phyloP scores from a whole-genome alignment of 192 early-diverging fungal species.

The Spizellomyces punctatus region DNA sequence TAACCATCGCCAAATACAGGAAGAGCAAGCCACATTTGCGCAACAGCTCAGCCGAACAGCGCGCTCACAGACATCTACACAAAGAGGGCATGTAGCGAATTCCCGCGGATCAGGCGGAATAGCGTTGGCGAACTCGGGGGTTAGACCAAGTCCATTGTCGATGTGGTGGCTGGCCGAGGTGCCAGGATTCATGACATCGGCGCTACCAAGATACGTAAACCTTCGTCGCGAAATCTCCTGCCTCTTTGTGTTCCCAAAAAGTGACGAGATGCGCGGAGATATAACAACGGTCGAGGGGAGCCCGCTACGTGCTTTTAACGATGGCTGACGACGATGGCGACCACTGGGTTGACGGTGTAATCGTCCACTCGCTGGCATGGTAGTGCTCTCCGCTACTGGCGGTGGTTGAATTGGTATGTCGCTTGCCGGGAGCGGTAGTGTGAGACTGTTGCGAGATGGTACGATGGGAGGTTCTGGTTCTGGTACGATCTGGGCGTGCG shows the following conservation, averaged over 20 bases:
- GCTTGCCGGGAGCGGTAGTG: too few species aligned
- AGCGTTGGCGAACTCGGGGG: neutral
- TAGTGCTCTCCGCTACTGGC: too few species aligned
- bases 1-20: slow-evolving; percentile 34
- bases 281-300: slow-evolving; percentile 10
- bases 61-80: slow-evolving; percentile 30
- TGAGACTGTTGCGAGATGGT: too few species aligned
- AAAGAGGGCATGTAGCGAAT: slow-evolving; percentile 29
- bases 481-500: too few species aligned
- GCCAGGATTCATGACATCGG: slow-evolving; percentile 8
- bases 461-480: too few species aligned
- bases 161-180: neutral
- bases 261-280: slow-evolving; percentile 27
- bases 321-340: too few species aligned
- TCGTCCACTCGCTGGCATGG: too few species aligned
- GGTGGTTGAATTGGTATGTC: too few species aligned
- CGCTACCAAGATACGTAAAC: slow-evolving; percentile 29
- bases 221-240: slow-evolving; percentile 22
- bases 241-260: slow-evolving; percentile 3
- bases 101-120: slow-evolving; percentile 21
- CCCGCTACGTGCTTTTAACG: too few species aligned
- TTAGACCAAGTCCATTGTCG: neutral
- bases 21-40: slow-evolving; percentile 22
- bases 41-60: slow-evolving; percentile 27
- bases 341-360: too few species aligned